These are phyloP conservation scores for Melampsora americana DNA, from an alignment of 1,284 basidiomycete genomes.

Conservation along the genomic window DNA sequence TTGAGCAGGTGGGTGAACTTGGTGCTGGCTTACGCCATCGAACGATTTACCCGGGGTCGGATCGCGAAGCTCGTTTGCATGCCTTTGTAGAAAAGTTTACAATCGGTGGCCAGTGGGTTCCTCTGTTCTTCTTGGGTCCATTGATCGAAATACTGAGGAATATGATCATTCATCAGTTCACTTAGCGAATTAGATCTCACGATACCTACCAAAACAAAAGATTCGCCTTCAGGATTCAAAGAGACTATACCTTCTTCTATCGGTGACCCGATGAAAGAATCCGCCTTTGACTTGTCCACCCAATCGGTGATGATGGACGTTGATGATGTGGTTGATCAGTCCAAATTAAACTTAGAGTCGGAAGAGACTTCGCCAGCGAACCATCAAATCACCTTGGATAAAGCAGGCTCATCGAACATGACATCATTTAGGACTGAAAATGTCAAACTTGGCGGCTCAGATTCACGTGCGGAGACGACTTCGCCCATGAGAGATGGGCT, in stretches of 20 bases:
- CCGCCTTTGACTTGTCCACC: background rate
- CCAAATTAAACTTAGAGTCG: background rate
- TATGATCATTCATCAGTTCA: background rate
- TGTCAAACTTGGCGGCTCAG: background rate
- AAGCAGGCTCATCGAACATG: slow-evolving; percentile 3
- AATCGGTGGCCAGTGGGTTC: slow-evolving; percentile 7
- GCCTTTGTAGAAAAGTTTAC: slow-evolving; percentile 30
- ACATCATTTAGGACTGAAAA: background rate
- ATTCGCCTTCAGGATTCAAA: background rate
- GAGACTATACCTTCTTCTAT: background rate
- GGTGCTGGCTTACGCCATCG: slow-evolving; percentile 21
- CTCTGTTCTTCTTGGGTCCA: background rate
- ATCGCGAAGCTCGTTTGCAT: slow-evolving; percentile 27
- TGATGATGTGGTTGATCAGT: slow-evolving; percentile 1
- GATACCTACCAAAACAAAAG: background rate
- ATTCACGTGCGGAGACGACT: background rate
- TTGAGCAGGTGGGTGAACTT: slow-evolving; percentile 25
- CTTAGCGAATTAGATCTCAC: background rate
- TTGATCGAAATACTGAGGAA: background rate
- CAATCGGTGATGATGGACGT: slow-evolving; percentile 17
- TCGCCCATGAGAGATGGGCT: slow-evolving; percentile 11
- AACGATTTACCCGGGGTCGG: background rate
- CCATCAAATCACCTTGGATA: slow-evolving; percentile 14
- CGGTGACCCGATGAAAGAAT: background rate
- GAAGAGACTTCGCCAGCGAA: background rate